phyloP scores from a whole-genome alignment of 2,329 filamentous ascomycete genomes.

The Penicillium sp. region DNA sequence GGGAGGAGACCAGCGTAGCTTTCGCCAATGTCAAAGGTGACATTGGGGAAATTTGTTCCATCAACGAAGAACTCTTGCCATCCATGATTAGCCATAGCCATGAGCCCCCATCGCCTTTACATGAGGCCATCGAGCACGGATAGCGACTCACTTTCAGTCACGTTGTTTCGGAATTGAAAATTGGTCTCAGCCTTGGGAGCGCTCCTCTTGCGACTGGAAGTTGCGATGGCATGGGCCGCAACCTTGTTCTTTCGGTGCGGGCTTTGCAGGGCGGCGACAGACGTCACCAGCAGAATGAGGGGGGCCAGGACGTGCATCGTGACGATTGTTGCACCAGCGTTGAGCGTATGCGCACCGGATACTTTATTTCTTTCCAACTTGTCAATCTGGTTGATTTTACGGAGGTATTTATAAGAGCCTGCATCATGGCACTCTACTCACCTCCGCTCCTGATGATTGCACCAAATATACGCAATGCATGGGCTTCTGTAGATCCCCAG shows the following conservation, averaged over 20 bases:
- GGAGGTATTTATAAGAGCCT: no score
- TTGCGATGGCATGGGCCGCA: background rate
- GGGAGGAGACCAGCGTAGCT: constrained; percentile 46
- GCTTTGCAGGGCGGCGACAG: constrained; percentile 13
- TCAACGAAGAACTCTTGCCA: constrained; percentile 58
- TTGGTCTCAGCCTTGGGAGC: background rate
- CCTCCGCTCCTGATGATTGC: no score
- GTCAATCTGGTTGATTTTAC: no score
- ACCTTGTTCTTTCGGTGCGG: constrained; percentile 16
- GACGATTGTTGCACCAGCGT: background rate
- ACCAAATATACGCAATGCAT: no score
- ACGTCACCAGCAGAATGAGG: constrained; percentile 1
- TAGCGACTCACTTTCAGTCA: constrained; percentile 6
- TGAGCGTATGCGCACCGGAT: background rate
- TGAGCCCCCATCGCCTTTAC: no score
- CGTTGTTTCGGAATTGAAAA: constrained; percentile 11
- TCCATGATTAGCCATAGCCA: no score
- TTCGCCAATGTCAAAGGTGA: constrained; percentile 59
- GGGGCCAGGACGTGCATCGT: background rate
- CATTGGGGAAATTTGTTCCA: constrained; percentile 59
- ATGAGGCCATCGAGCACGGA: background rate
- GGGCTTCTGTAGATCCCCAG: no score
- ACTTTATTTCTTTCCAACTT: no score
- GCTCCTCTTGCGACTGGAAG: constrained; percentile 3
- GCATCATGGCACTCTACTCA: no score